Base-by-base conservation (phyloP, 176 grass and related monocot genomes). In the Oryza officinalis region DNA sequence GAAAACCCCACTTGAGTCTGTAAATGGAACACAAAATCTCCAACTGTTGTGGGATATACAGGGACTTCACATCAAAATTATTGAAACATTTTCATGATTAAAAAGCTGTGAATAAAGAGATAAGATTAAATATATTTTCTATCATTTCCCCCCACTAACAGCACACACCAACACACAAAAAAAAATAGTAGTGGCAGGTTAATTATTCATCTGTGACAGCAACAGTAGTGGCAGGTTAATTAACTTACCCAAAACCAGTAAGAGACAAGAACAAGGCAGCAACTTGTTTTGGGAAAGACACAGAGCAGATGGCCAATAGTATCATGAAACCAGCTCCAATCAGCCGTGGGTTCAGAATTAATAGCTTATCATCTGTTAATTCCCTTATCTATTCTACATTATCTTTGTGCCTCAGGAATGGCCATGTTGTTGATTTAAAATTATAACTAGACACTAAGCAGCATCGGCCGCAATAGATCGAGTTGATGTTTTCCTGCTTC, bases 361-460 rank as follows among this genome's bases (percentile, higher is more conserved):
- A 80, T 67, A 67, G 41, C 63, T 49, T 80, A 33, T 80, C 77
- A 80, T 41, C 31, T 23, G 11, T 32, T 31, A 67, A 67, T 80
- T 40, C 63, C 11, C 77, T 67, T 80, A 67, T 80, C 41, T 80
- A 49, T 47, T 80, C 63, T 67, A 67, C 14, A 80, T 67, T 79
- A 67, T 67, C 77, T 41, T 67, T 22, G 1, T 47, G 11, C 65
- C 41, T 79, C 41, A 49, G 63, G 43, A 82, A 72, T 64, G 49
- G 26, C 38, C 41, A 65, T 49, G 69, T 61, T 74, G 70, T 28
- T 14, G 17, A 38, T 38, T 38, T 38, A 38, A 32, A 74, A 65
- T 22, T 65, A 32, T 67, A 75, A 52, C 13, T 25, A 49, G 27
- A 66, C 37, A 65, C 20, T 49, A 2, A 8, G 38, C 26, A 5